Evolutionary conservation across 768 basidiomycete species (phyloP).

Genomic region (Butyriboletus loyo): DNA sequence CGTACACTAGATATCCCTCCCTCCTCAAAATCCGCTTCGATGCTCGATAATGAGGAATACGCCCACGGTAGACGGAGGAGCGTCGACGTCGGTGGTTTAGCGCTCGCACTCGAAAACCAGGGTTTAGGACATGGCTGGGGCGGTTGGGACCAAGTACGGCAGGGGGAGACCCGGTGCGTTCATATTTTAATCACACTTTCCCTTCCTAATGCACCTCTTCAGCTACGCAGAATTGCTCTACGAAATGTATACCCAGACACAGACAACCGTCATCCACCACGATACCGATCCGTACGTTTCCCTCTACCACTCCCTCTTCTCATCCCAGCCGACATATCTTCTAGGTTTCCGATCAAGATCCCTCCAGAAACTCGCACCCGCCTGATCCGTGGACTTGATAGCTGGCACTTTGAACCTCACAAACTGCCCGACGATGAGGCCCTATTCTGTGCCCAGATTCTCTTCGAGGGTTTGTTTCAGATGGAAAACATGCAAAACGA

Average conservation of each 20-base stretch:
- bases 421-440: conserved; percentile 79
- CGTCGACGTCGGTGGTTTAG: conserved; percentile 87
- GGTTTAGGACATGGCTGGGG: conserved; percentile 73
- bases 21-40: background rate
- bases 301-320: background rate
- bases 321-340: conserved; percentile 11
- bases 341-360: conserved; percentile 48
- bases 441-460: conserved; percentile 71
- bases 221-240: conserved; percentile 79
- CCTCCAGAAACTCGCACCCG: conserved; percentile 50
- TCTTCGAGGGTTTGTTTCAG: conserved; percentile 83
- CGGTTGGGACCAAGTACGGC: conserved; percentile 48
- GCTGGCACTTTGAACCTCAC: conserved; percentile 92
- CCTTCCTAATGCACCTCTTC: conserved; percentile 20
- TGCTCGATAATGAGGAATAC: conserved; percentile 31
- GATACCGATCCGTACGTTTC: conserved; percentile 25
- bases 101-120: conserved; percentile 65
- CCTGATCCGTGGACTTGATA: conserved; percentile 66
- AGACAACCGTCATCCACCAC: conserved; percentile 62
- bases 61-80: conserved; percentile 55
- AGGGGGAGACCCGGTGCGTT: conserved; percentile 50
- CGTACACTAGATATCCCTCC: background rate
- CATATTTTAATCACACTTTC: conserved; percentile 1
- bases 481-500: conserved; percentile 70
- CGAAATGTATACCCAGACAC: conserved; percentile 81